Base-by-base conservation (phyloP, 352 stramenopile genomes). In the Pythium dissimile region DNA sequence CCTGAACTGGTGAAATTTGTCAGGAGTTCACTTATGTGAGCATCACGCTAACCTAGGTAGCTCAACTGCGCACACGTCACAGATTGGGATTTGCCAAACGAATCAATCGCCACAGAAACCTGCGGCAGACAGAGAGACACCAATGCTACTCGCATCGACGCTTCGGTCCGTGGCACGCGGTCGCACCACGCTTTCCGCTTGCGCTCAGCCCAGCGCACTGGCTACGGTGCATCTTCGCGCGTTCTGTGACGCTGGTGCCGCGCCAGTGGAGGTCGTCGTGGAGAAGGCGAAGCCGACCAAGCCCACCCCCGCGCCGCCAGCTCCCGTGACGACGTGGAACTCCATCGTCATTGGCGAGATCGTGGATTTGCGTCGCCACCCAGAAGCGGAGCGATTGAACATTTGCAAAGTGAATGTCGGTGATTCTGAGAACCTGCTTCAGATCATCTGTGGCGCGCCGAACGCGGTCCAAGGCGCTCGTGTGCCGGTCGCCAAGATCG, bases 401-500 rank as follows among this genome's bases (percentile, higher is more conserved):
- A 62, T 92, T 23, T 92, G 79, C 58, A 57, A 74, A 32, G 77
- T 92, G 27, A 67, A 88, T 55, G 59, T 89, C 21, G 79, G 78
- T 16, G 74, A 88, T 57, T 62, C 65, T 26, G 68, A 80, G 7
- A 73, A 75, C 43, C 56, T 85, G 54, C 52, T 92, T 38, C 79
- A 89, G 67, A 92, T 92, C 62, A 79, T 92, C 49, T 92, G 79
- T 28, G 82, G 82, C 13, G 79, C 82, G 6, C 66, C 77, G 3
- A 92, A 92, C 37, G 75, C 84, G 21, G 67, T 67, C 21, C 50
- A 80, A 50, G 77, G 82, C 12, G 78, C 77, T 41, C 69, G 66
- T 9, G 80, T 92, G 16, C 76, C 82, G 9, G 82, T 92, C 28
- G 82, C 79, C 10, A 88, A 71, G 41, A 71, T 89, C 46, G 77